Evolutionary conservation across 768 basidiomycete species (phyloP).

Genomic region (Kwoniella bestiolae): DNA sequence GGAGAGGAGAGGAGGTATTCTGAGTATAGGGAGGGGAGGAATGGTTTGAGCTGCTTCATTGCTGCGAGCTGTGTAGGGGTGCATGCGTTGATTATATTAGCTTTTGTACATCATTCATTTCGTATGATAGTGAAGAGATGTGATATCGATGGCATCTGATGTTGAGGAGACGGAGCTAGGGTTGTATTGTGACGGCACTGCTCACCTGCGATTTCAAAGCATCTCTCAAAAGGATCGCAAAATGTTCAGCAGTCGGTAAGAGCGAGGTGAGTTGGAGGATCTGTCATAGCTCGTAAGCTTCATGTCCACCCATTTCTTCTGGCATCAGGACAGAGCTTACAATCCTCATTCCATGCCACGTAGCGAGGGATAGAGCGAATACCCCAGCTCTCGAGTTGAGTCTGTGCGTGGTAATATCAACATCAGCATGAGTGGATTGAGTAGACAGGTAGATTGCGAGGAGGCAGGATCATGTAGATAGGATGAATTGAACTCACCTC

Average conservation of each 20-base stretch:
- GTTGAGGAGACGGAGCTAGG: background rate
- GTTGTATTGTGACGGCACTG: background rate
- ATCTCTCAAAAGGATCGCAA: slow-evolving; percentile 85
- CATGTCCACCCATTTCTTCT: background rate
- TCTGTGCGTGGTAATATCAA: slow-evolving; percentile 19
- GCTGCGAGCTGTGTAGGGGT: slow-evolving; percentile 64
- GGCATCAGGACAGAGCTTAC: slow-evolving; percentile 61
- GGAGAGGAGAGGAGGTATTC: slow-evolving; percentile 71
- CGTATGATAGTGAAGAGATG: too few species aligned
- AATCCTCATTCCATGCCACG: slow-evolving; percentile 93
- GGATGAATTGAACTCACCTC: slow-evolving; percentile 57
- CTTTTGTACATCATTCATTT: too few species aligned
- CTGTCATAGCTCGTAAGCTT: slow-evolving; percentile 30
- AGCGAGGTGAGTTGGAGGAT: slow-evolving; percentile 91
- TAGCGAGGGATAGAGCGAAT: slow-evolving; percentile 90
- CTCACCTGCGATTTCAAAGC: slow-evolving; percentile 76
- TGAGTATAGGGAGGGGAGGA: slow-evolving; percentile 91
- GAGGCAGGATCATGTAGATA: background rate
- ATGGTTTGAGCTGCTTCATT: slow-evolving; percentile 90
- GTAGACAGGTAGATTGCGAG: background rate
- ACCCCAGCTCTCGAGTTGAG: slow-evolving; percentile 91
- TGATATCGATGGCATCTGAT: too few species aligned
- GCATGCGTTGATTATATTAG: background rate
- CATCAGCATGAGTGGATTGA: background rate
- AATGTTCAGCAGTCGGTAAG: slow-evolving; percentile 87